Conservation (phyloP, 2,329 filamentous ascomycete genomes). For the Trichoderma gracile region DNA sequence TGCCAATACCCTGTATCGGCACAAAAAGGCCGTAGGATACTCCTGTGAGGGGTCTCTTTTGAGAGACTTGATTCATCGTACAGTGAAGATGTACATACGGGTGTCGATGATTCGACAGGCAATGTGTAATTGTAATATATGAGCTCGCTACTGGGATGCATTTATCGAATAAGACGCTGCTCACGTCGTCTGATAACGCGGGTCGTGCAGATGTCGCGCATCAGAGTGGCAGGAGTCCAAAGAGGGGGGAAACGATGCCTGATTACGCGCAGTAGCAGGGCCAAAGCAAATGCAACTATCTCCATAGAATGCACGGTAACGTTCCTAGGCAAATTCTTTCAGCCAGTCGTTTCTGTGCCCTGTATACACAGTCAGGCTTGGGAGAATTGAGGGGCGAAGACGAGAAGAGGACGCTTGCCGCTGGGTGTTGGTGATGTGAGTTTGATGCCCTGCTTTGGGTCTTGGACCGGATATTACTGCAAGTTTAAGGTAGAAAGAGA, state of each 20-base stretch:
- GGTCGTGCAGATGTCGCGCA: slow-evolving; percentile 21
- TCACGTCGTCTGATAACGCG: slow-evolving; percentile 4
- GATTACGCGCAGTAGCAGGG: slow-evolving; percentile 8
- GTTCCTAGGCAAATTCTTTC: not conserved
- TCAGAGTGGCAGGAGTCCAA: not conserved
- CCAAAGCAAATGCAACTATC: not conserved
- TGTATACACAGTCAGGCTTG: not conserved
- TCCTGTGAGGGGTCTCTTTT: too few relatives aligned
- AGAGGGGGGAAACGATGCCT: not conserved
- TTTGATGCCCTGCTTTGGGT: not conserved
- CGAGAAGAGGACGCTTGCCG: not conserved
- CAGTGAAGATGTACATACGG: too few relatives aligned
- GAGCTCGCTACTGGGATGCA: not conserved
- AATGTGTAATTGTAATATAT: too few relatives aligned
- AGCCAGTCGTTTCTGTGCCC: not conserved
- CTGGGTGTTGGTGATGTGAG: slow-evolving; percentile 3
- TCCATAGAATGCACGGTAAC: not conserved
- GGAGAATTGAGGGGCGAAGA: not conserved
- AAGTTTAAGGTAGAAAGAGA: not conserved
- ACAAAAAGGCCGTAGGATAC: too few relatives aligned
- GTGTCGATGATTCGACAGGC: too few relatives aligned
- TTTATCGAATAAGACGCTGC: not conserved
- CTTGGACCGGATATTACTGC: not conserved
- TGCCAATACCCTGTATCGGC: not conserved
- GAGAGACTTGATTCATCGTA: too few relatives aligned